Conservation (phyloP, 352 stramenopile species). For the Pythium periplocum region DNA sequence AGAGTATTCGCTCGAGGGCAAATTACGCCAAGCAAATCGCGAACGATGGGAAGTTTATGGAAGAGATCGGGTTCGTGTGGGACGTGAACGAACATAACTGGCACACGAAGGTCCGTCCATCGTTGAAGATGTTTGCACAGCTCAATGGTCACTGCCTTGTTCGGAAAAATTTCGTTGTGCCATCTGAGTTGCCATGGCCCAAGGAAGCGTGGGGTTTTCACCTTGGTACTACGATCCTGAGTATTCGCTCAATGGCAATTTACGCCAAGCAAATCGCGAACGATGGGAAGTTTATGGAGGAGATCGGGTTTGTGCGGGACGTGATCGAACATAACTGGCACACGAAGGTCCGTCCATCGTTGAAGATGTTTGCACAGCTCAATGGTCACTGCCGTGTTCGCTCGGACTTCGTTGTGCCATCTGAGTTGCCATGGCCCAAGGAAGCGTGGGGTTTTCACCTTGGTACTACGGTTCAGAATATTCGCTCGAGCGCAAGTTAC, state of each 20-base stretch:
- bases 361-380: not conserved
- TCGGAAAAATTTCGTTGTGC: slow-evolving; percentile 17
- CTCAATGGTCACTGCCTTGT: slow-evolving; percentile 11
- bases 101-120: slow-evolving; percentile 7
- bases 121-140: slow-evolving; percentile 6
- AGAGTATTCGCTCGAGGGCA: slow-evolving; percentile 12
- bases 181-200: not conserved
- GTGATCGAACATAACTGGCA: slow-evolving; percentile 7
- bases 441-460: slow-evolving; percentile 9
- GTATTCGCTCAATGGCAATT: not conserved
- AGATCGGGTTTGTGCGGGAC: slow-evolving; percentile 21
- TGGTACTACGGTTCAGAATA: slow-evolving; percentile 1
- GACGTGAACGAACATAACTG: slow-evolving; percentile 13
- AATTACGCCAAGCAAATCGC: slow-evolving; percentile 5
- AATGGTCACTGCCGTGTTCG: slow-evolving; percentile 1
- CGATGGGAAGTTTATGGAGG: slow-evolving; percentile 7
- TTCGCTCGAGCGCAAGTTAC: too few relatives aligned
- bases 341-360: slow-evolving; percentile 14
- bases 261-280: slow-evolving; percentile 5
- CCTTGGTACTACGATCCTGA: slow-evolving; percentile 9
- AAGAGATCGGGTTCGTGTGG: slow-evolving; percentile 17
- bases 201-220: slow-evolving; percentile 4
- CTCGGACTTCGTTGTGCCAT: slow-evolving; percentile 17
- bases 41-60: slow-evolving; percentile 8
- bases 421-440: slow-evolving; percentile 11